Conservation (phyloP, 2,329 filamentous ascomycete genomes). For the Bimuria novae-zelandiae region DNA sequence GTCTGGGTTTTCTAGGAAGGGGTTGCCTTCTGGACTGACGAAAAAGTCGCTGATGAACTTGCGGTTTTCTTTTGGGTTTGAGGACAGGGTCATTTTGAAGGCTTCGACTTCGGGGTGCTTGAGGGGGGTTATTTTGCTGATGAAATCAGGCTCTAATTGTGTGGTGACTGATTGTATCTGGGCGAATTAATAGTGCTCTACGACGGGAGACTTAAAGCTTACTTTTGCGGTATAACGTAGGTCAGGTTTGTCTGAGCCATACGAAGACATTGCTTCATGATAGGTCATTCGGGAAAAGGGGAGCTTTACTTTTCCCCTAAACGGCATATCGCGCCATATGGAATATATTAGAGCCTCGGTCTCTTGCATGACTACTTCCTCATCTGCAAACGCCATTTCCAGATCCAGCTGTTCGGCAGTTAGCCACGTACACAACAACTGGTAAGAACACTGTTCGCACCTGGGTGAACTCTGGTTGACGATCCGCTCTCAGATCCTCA, state of each 20-base stretch:
- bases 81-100: constrained; percentile 67
- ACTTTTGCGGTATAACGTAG: constrained; percentile 73
- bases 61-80: constrained; percentile 58
- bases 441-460: constrained; percentile 49
- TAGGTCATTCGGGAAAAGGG: constrained; percentile 70
- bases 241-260: constrained; percentile 93
- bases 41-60: constrained; percentile 73
- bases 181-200: constrained; percentile 23
- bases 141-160: constrained; percentile 66
- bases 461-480: constrained; percentile 96
- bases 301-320: constrained; percentile 48
- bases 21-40: constrained; percentile 62
- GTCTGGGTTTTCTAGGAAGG: constrained; percentile 69
- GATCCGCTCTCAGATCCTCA: constrained; percentile 87
- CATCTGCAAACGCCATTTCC: constrained; percentile 85
- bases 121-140: constrained; percentile 74
- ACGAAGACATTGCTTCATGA: constrained; percentile 74
- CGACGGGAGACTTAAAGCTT: constrained; percentile 23
- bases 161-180: constrained; percentile 70
- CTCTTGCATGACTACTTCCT: constrained; percentile 68
- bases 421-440: constrained; percentile 1
- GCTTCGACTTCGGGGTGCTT: constrained; percentile 73
- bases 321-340: constrained; percentile 58
- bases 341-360: constrained; percentile 59
- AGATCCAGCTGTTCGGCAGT: constrained; percentile 71